A percentile compares a stretch with the other conserved stretches of the same genome.
Evolutionary conservation across 1,284 basidiomycete genomes (phyloP).

Genomic region (Irpex sp.): DNA sequence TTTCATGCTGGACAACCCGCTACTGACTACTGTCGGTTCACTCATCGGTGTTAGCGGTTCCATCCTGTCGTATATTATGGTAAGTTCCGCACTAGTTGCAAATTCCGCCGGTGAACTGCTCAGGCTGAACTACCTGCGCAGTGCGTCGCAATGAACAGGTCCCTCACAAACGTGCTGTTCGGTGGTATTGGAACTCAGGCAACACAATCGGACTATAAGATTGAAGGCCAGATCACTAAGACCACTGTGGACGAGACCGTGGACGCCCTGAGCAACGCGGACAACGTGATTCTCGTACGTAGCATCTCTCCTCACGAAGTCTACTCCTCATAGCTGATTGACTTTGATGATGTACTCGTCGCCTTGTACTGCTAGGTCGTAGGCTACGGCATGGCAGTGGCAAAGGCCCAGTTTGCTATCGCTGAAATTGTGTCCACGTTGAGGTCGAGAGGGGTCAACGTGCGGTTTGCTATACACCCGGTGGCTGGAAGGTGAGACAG

Average conservation of each 20-base stretch:
- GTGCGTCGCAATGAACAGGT: constrained; percentile 88
- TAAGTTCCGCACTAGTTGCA: constrained; percentile 23
- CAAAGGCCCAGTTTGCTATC: constrained; percentile 83
- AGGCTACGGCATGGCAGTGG: constrained; percentile 86
- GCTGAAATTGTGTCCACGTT: constrained; percentile 74
- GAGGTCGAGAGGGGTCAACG: constrained; percentile 66
- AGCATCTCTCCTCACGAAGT: background rate
- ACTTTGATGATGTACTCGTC: background rate
- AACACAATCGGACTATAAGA: constrained; percentile 57
- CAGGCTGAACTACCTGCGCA: constrained; percentile 23
- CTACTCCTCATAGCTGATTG: background rate
- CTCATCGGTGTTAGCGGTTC: constrained; percentile 83
- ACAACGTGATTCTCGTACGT: constrained; percentile 74
- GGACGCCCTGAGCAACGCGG: constrained; percentile 69
- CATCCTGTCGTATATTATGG: constrained; percentile 90
- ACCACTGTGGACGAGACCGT: constrained; percentile 75
- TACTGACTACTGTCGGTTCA: constrained; percentile 75
- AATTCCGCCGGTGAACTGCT: constrained; percentile 7
- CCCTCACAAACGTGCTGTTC: constrained; percentile 71
- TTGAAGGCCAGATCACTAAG: constrained; percentile 74
- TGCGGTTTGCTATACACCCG: constrained; percentile 45
- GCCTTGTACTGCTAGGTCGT: constrained; percentile 48
- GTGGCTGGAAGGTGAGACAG: constrained; percentile 29
- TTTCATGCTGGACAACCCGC: constrained; percentile 82
- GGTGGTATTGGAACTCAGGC: constrained; percentile 66